phyloP scores from a whole-genome alignment of 352 stramenopile genomes.

The Phytophthora sansomeana region DNA sequence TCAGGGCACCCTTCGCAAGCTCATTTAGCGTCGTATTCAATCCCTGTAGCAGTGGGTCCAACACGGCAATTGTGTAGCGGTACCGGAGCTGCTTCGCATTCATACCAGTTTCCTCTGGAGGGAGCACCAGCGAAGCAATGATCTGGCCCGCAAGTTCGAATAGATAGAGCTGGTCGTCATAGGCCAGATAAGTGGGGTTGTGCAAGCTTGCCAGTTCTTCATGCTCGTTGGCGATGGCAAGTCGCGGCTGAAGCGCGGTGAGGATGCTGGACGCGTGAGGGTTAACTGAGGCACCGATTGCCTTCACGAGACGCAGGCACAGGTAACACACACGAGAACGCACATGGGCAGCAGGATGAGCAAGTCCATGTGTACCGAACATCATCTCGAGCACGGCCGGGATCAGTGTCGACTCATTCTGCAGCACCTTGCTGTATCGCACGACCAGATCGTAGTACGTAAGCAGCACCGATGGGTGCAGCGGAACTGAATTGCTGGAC shows the following conservation, averaged over 20 bases:
- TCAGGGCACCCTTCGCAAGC: conserved; percentile 36
- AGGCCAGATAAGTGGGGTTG: conserved; percentile 62
- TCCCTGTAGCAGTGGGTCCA: conserved; percentile 74
- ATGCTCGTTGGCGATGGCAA: conserved; percentile 59
- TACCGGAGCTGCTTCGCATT: conserved; percentile 69
- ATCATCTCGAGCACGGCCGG: conserved; percentile 82
- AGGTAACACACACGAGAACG: conserved; percentile 88
- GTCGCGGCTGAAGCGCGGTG: conserved; percentile 65
- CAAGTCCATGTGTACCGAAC: conserved; percentile 81
- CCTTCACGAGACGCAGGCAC: conserved; percentile 84
- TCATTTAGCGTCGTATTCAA: conserved; percentile 65
- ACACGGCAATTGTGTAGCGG: conserved; percentile 75
- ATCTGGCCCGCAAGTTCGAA: conserved; percentile 89
- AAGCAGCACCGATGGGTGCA: conserved; percentile 69
- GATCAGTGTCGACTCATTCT: conserved; percentile 73
- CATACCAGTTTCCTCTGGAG: conserved; percentile 39
- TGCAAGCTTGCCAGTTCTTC: conserved; percentile 45
- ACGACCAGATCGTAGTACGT: conserved; percentile 86
- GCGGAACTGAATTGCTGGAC: conserved; percentile 25
- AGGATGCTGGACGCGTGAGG: conserved; percentile 84
- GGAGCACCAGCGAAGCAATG: conserved; percentile 66
- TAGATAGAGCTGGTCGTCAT: conserved; percentile 86
- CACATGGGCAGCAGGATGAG: conserved; percentile 60
- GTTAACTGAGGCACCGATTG: conserved; percentile 67
- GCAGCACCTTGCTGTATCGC: conserved; percentile 78